These are phyloP conservation scores for Corylus avellana DNA, from an alignment of 306 rosid genomes.

Conservation along the genomic window DNA sequence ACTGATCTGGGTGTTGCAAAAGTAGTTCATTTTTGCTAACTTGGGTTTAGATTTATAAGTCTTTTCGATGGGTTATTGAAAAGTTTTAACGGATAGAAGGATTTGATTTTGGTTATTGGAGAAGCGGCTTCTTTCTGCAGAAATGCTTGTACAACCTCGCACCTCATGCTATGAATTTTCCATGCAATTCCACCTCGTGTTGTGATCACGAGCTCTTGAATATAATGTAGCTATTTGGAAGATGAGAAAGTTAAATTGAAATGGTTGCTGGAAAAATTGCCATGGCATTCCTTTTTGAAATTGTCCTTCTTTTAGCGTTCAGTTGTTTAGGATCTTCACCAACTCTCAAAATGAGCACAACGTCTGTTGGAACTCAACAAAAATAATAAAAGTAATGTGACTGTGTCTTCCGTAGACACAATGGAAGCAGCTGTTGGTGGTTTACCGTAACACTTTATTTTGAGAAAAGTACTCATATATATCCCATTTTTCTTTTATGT, in stretches of 20 bases:
- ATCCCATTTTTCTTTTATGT: not conserved
- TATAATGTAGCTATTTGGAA: not conserved
- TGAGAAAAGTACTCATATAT: not conserved
- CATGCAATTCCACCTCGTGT: not conserved
- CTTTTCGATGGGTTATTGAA: not conserved
- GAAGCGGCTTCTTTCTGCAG: not conserved
- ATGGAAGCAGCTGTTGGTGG: not conserved
- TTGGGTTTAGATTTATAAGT: not conserved
- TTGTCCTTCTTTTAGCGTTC: not conserved
- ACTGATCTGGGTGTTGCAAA: not conserved
- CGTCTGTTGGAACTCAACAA: not conserved
- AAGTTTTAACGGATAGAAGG: not conserved
- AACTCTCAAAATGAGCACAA: not conserved
- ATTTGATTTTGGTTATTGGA: no score
- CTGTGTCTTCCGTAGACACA: not conserved
- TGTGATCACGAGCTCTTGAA: not conserved
- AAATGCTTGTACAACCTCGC: not conserved
- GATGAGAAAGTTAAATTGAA: not conserved
- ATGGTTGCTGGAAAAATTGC: not conserved
- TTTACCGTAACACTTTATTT: not conserved
- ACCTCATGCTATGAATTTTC: not conserved
- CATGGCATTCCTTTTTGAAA: not conserved
- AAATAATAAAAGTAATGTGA: not conserved
- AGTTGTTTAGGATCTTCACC: not conserved
- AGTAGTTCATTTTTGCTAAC: not conserved